phyloP scores from a whole-genome alignment of 345 rosid genomes.

The Noccaea bulbosa region DNA sequence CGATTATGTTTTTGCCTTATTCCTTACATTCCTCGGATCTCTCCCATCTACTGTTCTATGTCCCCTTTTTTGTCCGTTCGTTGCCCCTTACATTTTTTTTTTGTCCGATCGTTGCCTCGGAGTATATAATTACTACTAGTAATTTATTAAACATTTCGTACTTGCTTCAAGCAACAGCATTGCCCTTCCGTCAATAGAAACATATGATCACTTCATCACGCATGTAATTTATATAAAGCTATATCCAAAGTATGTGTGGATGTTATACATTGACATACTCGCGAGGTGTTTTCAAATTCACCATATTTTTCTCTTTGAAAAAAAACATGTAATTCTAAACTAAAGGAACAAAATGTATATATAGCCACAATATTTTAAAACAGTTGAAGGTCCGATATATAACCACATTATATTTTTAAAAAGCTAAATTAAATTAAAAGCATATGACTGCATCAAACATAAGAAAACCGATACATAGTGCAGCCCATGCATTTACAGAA shows the following conservation, averaged over 20 bases:
- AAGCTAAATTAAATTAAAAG: no score
- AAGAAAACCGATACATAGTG: no score
- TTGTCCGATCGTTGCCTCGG: conserved; percentile 33
- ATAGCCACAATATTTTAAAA: no score
- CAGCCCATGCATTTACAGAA: no score
- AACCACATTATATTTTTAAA: no score
- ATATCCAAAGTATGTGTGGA: not conserved
- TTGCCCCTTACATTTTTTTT: conserved; percentile 25
- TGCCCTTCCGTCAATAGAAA: not conserved
- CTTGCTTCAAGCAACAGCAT: conserved; percentile 34
- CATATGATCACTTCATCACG: conserved; percentile 17
- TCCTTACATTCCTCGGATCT: conserved; percentile 40
- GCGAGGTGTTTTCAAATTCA: not conserved
- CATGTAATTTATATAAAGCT: conserved; percentile 4
- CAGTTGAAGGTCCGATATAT: no score
- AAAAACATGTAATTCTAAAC: no score
- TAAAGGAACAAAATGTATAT: no score
- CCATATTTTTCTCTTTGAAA: no score
- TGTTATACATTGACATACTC: not conserved
- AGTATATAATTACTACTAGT: not conserved
- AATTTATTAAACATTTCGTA: not conserved
- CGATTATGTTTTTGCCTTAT: not conserved
- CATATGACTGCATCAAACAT: no score
- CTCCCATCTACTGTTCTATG: conserved; percentile 29
- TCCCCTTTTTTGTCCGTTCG: conserved; percentile 25